These are phyloP conservation scores for Trichoderma semiorbis DNA, from an alignment of 2,329 filamentous ascomycete species.

Conservation along the genomic window DNA sequence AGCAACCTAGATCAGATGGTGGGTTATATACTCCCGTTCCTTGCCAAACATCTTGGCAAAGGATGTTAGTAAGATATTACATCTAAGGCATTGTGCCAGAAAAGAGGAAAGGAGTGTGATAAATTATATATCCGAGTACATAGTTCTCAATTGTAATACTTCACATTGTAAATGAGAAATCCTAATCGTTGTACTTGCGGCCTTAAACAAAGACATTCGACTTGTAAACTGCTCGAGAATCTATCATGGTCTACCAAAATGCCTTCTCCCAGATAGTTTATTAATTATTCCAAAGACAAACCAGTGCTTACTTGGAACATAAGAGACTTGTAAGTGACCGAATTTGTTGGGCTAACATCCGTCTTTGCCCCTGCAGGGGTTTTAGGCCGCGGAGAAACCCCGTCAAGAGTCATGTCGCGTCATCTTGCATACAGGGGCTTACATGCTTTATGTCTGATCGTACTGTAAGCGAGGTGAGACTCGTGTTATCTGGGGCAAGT, in stretches of 20 bases:
- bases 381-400: not conserved
- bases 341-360: not conserved
- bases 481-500: no score
- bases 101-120: no score
- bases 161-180: no score
- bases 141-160: no score
- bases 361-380: not conserved
- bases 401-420: not conserved
- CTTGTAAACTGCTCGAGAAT: not conserved
- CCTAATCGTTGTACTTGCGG: no score
- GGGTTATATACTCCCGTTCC: not conserved
- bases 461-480: not conserved
- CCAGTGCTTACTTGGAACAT: not conserved
- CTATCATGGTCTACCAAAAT: rapidly evolving
- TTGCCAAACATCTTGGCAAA: not conserved
- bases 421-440: not conserved
- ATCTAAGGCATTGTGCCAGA: not conserved
- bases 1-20: not conserved
- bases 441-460: not conserved
- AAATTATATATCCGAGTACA: no score
- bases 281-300: not conserved
- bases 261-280: not conserved
- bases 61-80: not conserved
- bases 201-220: no score
- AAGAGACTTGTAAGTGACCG: not conserved